Conservation (phyloP, 2,329 filamentous ascomycete genomes). For the Cryphonectria radicalis region DNA sequence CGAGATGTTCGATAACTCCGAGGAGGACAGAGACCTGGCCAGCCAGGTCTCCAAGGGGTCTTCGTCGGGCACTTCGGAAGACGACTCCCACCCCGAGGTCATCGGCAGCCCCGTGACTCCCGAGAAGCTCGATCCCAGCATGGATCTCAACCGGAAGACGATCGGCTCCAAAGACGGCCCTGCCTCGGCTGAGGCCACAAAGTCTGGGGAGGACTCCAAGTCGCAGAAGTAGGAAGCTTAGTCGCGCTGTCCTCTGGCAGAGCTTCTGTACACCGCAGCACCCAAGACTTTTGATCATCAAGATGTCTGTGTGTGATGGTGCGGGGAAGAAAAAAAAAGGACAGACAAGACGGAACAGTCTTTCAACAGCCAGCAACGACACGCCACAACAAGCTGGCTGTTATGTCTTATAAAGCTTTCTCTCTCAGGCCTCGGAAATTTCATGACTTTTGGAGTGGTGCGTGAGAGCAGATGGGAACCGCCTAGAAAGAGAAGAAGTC, state of each 20-base stretch:
- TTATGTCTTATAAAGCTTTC: conserved; percentile 1
- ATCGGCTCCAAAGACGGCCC: background rate
- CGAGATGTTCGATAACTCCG: conserved; percentile 88
- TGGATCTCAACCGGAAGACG: conserved; percentile 25
- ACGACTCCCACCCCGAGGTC: conserved; percentile 31
- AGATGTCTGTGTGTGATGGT: background rate
- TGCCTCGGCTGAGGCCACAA: conserved; percentile 6
- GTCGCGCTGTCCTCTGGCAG: background rate
- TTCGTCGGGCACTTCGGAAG: conserved; percentile 33
- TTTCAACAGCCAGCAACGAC: background rate
- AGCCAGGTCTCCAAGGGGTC: conserved; percentile 78
- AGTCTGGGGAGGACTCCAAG: conserved; percentile 20
- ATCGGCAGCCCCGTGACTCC: conserved; percentile 30
- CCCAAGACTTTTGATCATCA: background rate
- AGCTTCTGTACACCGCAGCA: conserved; percentile 8
- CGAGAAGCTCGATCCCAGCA: conserved; percentile 30
- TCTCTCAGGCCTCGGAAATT: conserved; percentile 14
- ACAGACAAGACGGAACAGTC: background rate
- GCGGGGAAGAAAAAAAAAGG: background rate
- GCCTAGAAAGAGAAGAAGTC: conserved; percentile 7
- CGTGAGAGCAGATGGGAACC: conserved; percentile 2
- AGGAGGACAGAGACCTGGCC: conserved; percentile 84
- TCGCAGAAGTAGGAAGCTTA: conserved; percentile 26
- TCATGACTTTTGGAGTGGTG: conserved; percentile 22
- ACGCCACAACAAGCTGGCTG: background rate